Percentiles rank a stretch among this genome's conserved stretches.
Evolutionary conservation across 805 yeast genomes (phyloP).

Genomic region (Barnettozyma sucrosica): DNA sequence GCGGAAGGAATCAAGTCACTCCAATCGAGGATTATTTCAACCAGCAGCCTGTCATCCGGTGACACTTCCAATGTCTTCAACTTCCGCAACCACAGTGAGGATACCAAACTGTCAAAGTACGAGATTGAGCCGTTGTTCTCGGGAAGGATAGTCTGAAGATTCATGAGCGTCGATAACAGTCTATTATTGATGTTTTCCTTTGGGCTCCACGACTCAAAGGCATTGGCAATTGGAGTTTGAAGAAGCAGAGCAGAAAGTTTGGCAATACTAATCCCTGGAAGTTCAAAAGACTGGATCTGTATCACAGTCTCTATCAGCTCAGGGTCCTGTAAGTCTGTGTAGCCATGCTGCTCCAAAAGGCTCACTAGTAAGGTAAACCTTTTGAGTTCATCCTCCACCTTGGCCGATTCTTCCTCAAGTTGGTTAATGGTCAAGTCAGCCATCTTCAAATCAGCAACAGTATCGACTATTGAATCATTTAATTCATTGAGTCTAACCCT

Average conservation of each 20-base stretch:
- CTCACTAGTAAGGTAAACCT: not conserved
- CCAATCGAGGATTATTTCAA: conserved; percentile 34
- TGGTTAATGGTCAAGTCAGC: conserved; percentile 10
- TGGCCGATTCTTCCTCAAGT: not conserved
- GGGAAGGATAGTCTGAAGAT: conserved; percentile 23
- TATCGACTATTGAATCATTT: conserved; percentile 13
- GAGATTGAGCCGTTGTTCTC: conserved; percentile 12
- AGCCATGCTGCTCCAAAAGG: not conserved
- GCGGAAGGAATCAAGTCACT: conserved; percentile 28
- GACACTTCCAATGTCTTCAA: conserved; percentile 13
- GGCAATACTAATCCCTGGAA: conserved; percentile 6
- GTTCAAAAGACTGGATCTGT: not conserved
- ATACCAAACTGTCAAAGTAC: conserved; percentile 32
- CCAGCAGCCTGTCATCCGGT: not conserved
- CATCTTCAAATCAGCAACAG: conserved; percentile 11
- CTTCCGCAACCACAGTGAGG: conserved; percentile 32
- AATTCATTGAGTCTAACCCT: conserved; percentile 13
- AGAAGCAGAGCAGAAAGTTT: conserved; percentile 20
- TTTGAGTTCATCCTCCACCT: not conserved
- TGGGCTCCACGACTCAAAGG: conserved; percentile 34
- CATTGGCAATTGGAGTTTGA: conserved; percentile 13
- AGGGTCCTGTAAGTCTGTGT: not conserved
- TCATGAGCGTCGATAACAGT: conserved; percentile 26
- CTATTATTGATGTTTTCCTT: conserved; percentile 27
- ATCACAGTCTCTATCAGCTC: not conserved